These are phyloP conservation scores for Uncinocarpus reesii DNA, from an alignment of 2,329 filamentous ascomycete species.

Conservation along the genomic window DNA sequence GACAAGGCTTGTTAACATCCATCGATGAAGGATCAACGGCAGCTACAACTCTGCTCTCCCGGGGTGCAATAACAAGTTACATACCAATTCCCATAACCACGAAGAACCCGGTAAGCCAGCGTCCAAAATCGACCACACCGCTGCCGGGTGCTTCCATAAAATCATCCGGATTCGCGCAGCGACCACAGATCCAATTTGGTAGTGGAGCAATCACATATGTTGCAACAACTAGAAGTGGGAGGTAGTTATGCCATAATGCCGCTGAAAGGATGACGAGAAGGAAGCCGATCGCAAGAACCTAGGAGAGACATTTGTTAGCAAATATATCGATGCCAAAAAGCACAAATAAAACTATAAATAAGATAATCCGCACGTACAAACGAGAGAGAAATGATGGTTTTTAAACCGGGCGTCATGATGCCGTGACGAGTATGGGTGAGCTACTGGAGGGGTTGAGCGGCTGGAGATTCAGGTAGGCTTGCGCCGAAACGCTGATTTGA, in stretches of 20 bases:
- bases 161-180: slow-evolving; percentile 85
- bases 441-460: slow-evolving; percentile 12
- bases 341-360: background rate
- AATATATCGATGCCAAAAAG: background rate
- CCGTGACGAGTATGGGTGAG: slow-evolving; percentile 19
- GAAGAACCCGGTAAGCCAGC: slow-evolving; percentile 89
- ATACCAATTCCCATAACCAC: slow-evolving; percentile 95
- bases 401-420: slow-evolving; percentile 70
- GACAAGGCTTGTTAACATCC: slow-evolving; percentile 1
- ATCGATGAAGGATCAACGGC: background rate
- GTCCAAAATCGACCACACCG: slow-evolving; percentile 80
- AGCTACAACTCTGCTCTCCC: no score
- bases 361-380: slow-evolving; percentile 52
- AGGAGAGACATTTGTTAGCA: slow-evolving; percentile 23
- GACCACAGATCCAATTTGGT: slow-evolving; percentile 90
- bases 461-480: background rate
- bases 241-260: slow-evolving; percentile 89
- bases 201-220: slow-evolving; percentile 90
- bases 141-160: slow-evolving; percentile 79
- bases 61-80: slow-evolving; percentile 31
- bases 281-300: slow-evolving; percentile 91
- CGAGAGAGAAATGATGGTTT: slow-evolving; percentile 97
- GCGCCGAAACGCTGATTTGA: background rate
- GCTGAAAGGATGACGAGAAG: slow-evolving; percentile 97
- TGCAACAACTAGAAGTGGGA: slow-evolving; percentile 86